These are phyloP conservation scores for Sugiyamaella novakii DNA, from an alignment of 1,139 yeast genomes.

Conservation along the genomic window DNA sequence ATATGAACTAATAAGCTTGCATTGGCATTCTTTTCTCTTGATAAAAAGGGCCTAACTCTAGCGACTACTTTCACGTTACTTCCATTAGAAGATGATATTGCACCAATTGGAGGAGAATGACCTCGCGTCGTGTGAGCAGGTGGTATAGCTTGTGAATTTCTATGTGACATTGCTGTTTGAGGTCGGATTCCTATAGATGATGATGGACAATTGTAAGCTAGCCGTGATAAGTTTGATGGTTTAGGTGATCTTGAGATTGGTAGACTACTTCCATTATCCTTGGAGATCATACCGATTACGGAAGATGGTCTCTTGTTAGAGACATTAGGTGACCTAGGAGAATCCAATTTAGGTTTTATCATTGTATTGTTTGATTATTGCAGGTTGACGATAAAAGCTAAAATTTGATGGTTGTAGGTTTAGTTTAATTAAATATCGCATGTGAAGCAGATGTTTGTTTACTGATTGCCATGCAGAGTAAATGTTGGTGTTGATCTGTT, in stretches of 20 bases:
- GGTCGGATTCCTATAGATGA: constrained; percentile 13
- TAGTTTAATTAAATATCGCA: too few species aligned
- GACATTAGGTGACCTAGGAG: too few species aligned
- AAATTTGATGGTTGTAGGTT: too few species aligned
- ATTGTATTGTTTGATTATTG: background rate
- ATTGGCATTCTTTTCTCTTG: constrained; percentile 35
- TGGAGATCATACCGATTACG: too few species aligned
- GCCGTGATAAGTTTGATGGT: background rate
- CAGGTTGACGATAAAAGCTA: background rate
- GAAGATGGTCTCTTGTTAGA: background rate
- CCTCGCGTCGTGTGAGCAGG: background rate
- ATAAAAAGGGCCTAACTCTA: constrained; percentile 43
- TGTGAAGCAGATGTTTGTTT: background rate
- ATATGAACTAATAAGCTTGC: constrained; percentile 38
- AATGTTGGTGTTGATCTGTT: constrained; percentile 6
- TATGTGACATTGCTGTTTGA: constrained; percentile 16
- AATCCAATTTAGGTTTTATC: background rate
- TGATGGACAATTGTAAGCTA: constrained; percentile 2
- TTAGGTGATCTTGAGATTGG: constrained; percentile 10
- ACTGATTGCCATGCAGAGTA: background rate
- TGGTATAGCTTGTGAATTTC: background rate
- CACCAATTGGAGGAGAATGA: constrained; percentile 4
- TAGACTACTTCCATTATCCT: too few species aligned
- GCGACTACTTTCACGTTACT: constrained; percentile 47
- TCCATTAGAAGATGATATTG: background rate